phyloP scores from a whole-genome alignment of 106 monocot species.

The Phalaenopsis equestris region DNA sequence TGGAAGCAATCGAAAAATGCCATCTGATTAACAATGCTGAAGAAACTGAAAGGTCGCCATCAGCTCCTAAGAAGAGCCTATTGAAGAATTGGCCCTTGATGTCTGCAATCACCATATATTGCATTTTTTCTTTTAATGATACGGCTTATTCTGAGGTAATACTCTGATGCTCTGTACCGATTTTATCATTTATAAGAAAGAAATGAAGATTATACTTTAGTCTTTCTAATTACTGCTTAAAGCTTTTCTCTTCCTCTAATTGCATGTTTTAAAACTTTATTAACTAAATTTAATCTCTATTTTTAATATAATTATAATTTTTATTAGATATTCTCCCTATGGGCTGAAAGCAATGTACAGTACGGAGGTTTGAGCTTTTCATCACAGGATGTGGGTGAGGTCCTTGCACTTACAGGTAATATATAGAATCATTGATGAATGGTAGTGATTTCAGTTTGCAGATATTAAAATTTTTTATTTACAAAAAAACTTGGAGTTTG shows the following conservation, averaged over 20 bases:
- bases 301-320: not conserved
- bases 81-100: conserved; percentile 68
- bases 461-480: no score
- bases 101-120: conserved; percentile 52
- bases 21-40: not conserved
- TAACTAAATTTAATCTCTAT: not conserved
- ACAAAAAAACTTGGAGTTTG: no score
- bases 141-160: conserved; percentile 73
- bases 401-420: conserved; percentile 52
- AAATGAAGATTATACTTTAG: no score
- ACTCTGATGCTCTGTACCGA: not conserved
- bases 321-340: conserved; percentile 56
- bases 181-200: not conserved
- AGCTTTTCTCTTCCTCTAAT: no score
- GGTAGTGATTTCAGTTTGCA: no score
- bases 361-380: conserved; percentile 62
- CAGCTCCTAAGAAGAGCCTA: conserved; percentile 23
- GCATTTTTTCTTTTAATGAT: conserved; percentile 72
- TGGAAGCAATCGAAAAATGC: no score
- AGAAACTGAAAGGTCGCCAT: not conserved
- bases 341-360: conserved; percentile 42
- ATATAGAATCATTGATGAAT: no score
- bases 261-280: no score
- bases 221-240: no score
- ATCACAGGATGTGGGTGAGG: conserved; percentile 40